Conservation (phyloP, 148 eudicot species). For the Dianthus caryophyllus region DNA sequence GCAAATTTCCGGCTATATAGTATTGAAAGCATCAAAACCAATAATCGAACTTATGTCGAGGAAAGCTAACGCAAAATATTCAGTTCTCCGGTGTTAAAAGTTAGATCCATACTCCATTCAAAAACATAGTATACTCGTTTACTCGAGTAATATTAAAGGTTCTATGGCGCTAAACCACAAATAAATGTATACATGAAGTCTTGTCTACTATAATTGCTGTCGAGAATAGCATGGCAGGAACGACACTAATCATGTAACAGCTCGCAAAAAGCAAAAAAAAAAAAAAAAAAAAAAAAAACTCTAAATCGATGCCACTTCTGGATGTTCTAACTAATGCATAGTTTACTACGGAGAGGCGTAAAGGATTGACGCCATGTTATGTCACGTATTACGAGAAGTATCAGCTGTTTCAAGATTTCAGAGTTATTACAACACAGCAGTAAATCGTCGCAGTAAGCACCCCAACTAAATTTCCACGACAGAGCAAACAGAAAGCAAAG, state of each 20-base stretch:
- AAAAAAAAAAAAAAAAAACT: not conserved
- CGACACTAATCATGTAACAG: constrained; percentile 3
- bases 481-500: constrained; percentile 3
- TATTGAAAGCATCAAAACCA: not conserved
- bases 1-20: constrained; percentile 6
- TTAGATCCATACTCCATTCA: not conserved
- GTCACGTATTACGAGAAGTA: not conserved
- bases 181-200: not conserved
- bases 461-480: not conserved
- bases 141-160: not conserved
- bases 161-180: not conserved
- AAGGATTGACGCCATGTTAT: not conserved
- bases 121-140: not conserved
- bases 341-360: not conserved
- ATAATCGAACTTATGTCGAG: not conserved
- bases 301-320: not conserved
- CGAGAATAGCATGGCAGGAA: not conserved
- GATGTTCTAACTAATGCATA: not conserved
- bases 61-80: constrained; percentile 2
- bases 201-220: not conserved
- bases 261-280: not conserved
- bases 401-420: not conserved
- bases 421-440: not conserved
- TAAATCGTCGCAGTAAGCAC: not conserved
- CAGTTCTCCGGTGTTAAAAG: constrained; percentile 1